These are phyloP conservation scores for Leucocoprinus gongylophorus DNA, from an alignment of 1,284 basidiomycete species.

Conservation along the genomic window DNA sequence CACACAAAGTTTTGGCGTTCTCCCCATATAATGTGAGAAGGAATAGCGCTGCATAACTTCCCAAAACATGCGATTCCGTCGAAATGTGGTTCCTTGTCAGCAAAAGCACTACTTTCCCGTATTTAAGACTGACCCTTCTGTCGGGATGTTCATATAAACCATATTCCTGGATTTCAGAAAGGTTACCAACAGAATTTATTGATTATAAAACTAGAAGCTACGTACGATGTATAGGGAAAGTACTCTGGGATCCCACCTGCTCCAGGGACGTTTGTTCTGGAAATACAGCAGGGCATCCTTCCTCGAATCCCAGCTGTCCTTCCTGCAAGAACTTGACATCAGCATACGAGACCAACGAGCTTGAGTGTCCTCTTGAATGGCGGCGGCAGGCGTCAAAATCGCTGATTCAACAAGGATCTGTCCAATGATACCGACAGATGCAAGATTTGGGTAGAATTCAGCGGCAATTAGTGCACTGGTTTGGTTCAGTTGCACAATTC, in stretches of 20 bases:
- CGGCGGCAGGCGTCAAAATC: slow-evolving; percentile 30
- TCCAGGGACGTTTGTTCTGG: slow-evolving; percentile 36
- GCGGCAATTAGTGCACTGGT: slow-evolving; percentile 28
- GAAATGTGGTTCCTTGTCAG: slow-evolving; percentile 36
- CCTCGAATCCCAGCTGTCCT: slow-evolving; percentile 32
- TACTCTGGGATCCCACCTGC: slow-evolving; percentile 33
- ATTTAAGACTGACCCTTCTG: slow-evolving; percentile 33
- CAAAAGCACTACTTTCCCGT: slow-evolving; percentile 37
- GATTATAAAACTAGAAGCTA: neutral
- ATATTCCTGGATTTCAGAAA: slow-evolving; percentile 21
- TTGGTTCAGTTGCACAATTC: neutral
- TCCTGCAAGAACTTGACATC: slow-evolving; percentile 28
- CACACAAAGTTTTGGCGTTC: slow-evolving; percentile 32
- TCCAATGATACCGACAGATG: slow-evolving; percentile 24
- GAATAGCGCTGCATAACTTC: slow-evolving; percentile 27
- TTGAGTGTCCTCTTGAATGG: slow-evolving; percentile 25
- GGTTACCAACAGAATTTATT: neutral
- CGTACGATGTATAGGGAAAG: slow-evolving; percentile 30
- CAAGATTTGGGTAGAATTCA: slow-evolving; percentile 19
- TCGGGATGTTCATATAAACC: slow-evolving; percentile 26
- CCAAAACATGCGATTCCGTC: slow-evolving; percentile 30
- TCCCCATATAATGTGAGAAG: slow-evolving; percentile 39
- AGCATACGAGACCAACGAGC: slow-evolving; percentile 32
- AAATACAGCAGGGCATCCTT: slow-evolving; percentile 34
- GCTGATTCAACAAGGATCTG: slow-evolving; percentile 39